Base-by-base conservation (phyloP, 78 protist species). In the Capsaspora owczarzaki region DNA sequence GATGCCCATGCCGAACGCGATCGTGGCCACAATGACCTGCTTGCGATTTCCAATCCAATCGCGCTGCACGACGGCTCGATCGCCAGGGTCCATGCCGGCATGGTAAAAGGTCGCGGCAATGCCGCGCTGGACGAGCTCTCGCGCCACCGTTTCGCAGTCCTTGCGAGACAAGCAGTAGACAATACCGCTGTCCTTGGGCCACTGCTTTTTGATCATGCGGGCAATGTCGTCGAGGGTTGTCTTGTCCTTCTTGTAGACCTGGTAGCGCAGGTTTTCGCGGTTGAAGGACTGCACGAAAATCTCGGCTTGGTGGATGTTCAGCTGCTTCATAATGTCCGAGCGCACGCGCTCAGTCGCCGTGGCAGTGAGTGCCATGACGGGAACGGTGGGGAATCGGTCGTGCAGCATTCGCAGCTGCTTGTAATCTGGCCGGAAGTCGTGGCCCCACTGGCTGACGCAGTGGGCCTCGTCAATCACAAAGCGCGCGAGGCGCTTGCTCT, bases 1-100 rank as follows among this genome's bases (percentile, higher is more conserved):
- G 79, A 96, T 96, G 37, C 98, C 99, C 98, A 97, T 93, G 49
- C 99, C 99, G 75, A 98, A 98, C 3, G 99, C 99, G 44, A 98
- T 90, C 33, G 99, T 98, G 35, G 98, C 98, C 31, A 79, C 70
- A 33, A 98, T 85, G 63, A 98, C 90, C 43, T 82, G 74, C 29
- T 83, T 14, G 33, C 60, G 69, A 0, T 23, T 5, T 12, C 43
- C 33, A 66, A 61, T 68, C 98, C 98, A 97, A 6, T 5, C 53
- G 16, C 22, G 68, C 74, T 95, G 98, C 38, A 70, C 74, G 6
- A 14, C 19, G 10, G n/a, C 27, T 25, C 97, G 88, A 3, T 74
- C 87, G 38, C 60, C 68, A 4, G 47, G 23, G n/a, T 47, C 40
- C 80, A 93, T 44, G n/a, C 87, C 87, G 5, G 88, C 92, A 78